Evolutionary conservation across 148 eudicot genomes (phyloP).

Genomic region (Diospyros lotus): DNA sequence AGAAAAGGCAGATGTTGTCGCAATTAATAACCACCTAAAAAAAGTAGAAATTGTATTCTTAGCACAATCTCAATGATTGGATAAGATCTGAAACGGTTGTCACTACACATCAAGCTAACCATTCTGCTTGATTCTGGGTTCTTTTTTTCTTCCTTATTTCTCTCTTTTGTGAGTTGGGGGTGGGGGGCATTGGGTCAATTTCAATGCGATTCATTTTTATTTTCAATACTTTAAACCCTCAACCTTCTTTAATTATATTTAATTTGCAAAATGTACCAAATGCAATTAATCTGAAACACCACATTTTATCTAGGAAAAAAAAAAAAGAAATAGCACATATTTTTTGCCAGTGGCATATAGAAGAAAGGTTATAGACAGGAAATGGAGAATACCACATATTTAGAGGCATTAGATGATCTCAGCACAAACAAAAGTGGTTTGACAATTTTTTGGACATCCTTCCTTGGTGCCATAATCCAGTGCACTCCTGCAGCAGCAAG

Average conservation of each 20-base stretch:
- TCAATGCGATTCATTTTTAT: too few species aligned
- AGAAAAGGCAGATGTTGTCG: not conserved
- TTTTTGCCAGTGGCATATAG: too few species aligned
- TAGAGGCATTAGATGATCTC: conserved; percentile 83
- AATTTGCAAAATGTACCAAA: too few species aligned
- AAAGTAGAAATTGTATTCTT: not conserved
- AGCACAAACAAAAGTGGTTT: conserved; percentile 83
- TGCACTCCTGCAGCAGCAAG: conserved; percentile 98
- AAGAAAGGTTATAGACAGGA: not conserved
- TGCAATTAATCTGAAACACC: too few species aligned
- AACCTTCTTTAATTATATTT: too few species aligned
- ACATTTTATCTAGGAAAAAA: too few species aligned
- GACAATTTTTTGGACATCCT: conserved; percentile 67
- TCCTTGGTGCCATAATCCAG: conserved; percentile 96
- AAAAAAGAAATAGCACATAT: too few species aligned
- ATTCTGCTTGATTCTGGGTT: not conserved
- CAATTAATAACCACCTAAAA: not conserved
- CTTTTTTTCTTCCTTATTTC: not conserved
- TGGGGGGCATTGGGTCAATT: too few species aligned
- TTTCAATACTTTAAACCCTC: too few species aligned
- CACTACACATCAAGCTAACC: not conserved
- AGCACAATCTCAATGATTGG: not conserved
- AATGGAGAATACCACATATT: conserved; percentile 65
- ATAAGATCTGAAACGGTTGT: not conserved
- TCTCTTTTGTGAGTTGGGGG: too few species aligned